Conservation (phyloP, 306 rosid genomes). For the Leucaena leucocephala region DNA sequence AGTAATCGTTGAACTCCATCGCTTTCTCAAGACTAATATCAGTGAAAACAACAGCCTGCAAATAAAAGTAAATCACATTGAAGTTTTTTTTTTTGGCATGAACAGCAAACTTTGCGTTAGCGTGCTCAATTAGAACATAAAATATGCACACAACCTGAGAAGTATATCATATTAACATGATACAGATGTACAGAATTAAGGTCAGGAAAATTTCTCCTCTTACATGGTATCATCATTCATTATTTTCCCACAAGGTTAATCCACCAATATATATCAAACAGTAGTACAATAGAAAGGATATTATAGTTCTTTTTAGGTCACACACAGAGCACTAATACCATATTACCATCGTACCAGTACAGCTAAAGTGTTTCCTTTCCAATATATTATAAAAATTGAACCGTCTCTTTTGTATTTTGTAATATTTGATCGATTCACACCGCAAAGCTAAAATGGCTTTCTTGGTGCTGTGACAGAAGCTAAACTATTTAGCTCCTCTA, state of each 20-base stretch:
- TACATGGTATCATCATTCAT: background rate
- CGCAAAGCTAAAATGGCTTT: background rate
- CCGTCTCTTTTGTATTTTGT: background rate
- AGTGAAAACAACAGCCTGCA: slow-evolving; percentile 87
- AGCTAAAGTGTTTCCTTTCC: background rate
- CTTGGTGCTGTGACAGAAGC: background rate
- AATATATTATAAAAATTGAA: background rate
- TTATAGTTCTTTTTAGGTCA: background rate
- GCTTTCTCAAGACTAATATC: slow-evolving; percentile 71
- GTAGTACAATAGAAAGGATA: background rate
- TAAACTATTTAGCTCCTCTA: background rate
- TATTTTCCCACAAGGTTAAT: background rate
- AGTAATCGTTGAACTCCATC: slow-evolving; percentile 72
- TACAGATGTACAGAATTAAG: background rate
- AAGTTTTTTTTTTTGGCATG: background rate
- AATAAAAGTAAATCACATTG: slow-evolving; percentile 26
- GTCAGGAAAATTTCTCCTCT: background rate
- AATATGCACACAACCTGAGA: background rate
- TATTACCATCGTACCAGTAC: background rate
- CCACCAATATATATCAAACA: background rate
- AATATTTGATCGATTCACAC: background rate
- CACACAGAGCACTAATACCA: background rate
- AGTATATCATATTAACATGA: background rate
- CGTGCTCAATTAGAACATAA: background rate
- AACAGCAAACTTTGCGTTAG: background rate